These are phyloP conservation scores for Talaromyces islandicus DNA, from an alignment of 2,329 filamentous ascomycete genomes.

Conservation along the genomic window DNA sequence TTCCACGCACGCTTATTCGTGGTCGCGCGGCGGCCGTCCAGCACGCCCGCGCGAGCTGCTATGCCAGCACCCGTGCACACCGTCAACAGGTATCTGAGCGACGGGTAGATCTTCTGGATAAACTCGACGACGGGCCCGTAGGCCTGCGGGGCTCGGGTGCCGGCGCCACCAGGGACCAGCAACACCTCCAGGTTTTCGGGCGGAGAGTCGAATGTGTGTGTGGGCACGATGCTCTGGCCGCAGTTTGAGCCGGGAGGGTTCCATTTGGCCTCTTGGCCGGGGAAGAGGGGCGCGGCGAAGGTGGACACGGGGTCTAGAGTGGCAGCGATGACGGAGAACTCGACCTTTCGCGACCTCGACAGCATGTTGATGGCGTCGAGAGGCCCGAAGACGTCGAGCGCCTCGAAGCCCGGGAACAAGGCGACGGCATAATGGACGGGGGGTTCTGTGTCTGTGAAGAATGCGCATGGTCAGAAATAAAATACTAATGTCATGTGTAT, in stretches of 20 bases:
- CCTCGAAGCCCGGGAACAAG: slow-evolving; percentile 10
- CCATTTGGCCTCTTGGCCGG: slow-evolving; percentile 5
- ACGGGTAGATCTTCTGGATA: slow-evolving; percentile 40
- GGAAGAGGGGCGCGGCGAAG: neutral
- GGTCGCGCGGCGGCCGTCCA: slow-evolving; percentile 58
- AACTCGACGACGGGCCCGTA: slow-evolving; percentile 40
- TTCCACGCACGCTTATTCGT: slow-evolving; percentile 59
- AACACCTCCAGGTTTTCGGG: slow-evolving; percentile 53
- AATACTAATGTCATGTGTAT: neutral
- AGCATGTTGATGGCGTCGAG: slow-evolving; percentile 8
- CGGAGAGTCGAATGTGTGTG: slow-evolving; percentile 50
- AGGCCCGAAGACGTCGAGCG: slow-evolving; percentile 8
- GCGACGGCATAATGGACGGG: slow-evolving; percentile 6
- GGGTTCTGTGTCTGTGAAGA: neutral
- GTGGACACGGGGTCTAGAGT: slow-evolving; percentile 8
- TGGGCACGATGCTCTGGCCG: slow-evolving; percentile 39
- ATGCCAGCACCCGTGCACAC: slow-evolving; percentile 62
- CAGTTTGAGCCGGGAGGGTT: slow-evolving; percentile 5
- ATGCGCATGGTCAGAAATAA: neutral
- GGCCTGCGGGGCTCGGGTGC: slow-evolving; percentile 30
- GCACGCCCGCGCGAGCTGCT: slow-evolving; percentile 52
- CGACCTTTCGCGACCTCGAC: slow-evolving; percentile 2
- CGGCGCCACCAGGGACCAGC: slow-evolving; percentile 59
- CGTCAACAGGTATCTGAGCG: slow-evolving; percentile 53
- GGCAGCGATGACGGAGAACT: slow-evolving; percentile 9